Evolutionary conservation across 495 filamentous ascomycete genomes (phyloP), one percentile per base, ranked within the genome.

Genomic region (Aeminium ludgeri): DNA sequence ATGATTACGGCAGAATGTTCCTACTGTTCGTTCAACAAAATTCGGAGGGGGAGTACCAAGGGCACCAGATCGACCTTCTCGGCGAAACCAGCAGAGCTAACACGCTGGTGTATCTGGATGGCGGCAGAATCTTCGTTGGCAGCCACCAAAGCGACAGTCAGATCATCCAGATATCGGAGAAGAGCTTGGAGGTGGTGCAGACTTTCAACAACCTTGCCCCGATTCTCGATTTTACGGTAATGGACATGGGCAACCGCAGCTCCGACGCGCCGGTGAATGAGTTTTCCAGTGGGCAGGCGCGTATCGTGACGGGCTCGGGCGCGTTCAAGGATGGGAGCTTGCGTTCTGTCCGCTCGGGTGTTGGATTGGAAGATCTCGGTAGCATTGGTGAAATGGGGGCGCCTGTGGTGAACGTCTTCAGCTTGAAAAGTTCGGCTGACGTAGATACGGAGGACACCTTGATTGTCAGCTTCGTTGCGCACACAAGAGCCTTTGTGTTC

Each of bases 81-180:
- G 81, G 82, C 20, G 58, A 65, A 42, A 86, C 74, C 1, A 78
- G 84, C 15, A 70, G 81, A 44, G 78, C 89, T 2, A 78, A 69
- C 29, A 68, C 68, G 16, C 59, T 99, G 31, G 74, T 95, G 4
- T 85, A 91, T 56, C 66, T 96, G 20, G 82, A 76, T 15, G 67
- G 72, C 18, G 74, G 77, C 0, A 57, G 77, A 20, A 55, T 94
- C 6, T 99, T 86, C 56, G 70, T 96, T 23, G 91, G 82, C 2
- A 95, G 89, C 4, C 86, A 94, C 56, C 78, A 84, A 49, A 86
- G 86, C 10, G 82, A 99, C 55, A 91, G 83, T 0, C 86, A 95
- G 54, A 65, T 96, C 1, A 66, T 92, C 38, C 67, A 67, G 12
- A 67, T 91, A 29, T 41, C 30, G 20, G 61, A 63, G 36, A 61